Conservation (phyloP, 2,329 filamentous ascomycete species). For the Xylariaceae sp. region DNA sequence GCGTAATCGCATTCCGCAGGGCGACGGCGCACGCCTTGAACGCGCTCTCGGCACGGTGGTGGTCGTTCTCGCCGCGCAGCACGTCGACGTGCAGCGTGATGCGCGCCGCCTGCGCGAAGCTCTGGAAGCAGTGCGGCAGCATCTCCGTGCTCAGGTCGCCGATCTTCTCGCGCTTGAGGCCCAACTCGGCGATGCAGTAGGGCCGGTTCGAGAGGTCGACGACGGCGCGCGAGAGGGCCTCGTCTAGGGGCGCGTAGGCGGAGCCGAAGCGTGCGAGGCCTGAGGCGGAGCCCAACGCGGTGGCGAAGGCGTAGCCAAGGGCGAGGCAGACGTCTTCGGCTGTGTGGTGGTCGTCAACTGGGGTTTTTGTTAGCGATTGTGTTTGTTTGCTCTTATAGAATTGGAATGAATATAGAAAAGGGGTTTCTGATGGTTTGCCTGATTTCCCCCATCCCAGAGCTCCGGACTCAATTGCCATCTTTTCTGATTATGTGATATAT, state of each 20-base stretch:
- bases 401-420: too few species aligned
- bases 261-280: slow-evolving; percentile 87
- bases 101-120: slow-evolving; percentile 84
- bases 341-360: slow-evolving; percentile 98
- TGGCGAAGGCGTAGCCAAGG: slow-evolving; percentile 77
- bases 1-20: slow-evolving; percentile 67
- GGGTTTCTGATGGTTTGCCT: too few species aligned
- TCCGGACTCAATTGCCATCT: not conserved
- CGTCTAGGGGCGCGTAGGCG: slow-evolving; percentile 90
- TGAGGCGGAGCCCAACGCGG: slow-evolving; percentile 68
- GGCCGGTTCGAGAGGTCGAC: slow-evolving; percentile 93
- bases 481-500: not conserved
- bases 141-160: slow-evolving; percentile 93
- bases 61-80: slow-evolving; percentile 85
- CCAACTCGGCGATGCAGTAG: slow-evolving; percentile 76
- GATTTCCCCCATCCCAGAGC: not conserved
- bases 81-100: slow-evolving; percentile 96
- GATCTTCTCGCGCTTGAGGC: slow-evolving; percentile 84
- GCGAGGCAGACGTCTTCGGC: slow-evolving; percentile 93
- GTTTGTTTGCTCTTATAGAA: too few species aligned
- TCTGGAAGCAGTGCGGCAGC: slow-evolving; percentile 92
- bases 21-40: slow-evolving; percentile 96
- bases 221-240: slow-evolving; percentile 87
- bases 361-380: slow-evolving; percentile 5
- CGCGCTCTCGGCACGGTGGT: slow-evolving; percentile 91